Base-by-base conservation (phyloP, 2,329 filamentous ascomycete species). In the Epichloe gansuensis region DNA sequence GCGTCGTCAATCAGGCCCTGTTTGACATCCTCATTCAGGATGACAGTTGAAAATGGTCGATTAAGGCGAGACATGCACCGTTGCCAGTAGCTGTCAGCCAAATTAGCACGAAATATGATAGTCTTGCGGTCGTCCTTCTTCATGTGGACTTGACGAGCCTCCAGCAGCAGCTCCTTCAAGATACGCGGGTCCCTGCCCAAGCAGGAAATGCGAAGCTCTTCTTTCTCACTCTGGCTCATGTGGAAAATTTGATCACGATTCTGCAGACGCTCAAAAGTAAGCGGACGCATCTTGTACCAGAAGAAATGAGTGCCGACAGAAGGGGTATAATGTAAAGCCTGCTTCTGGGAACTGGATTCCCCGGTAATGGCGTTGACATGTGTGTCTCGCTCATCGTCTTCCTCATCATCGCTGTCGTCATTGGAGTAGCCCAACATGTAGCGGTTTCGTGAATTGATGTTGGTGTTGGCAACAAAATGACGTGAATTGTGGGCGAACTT, bases 231-330 rank as follows among this genome's bases (percentile, higher is more conserved):
- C n/a, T 68, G 64, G 7, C 64, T 64, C 54, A 63, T 72, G 5
- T 59, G 58, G 37, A 59, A 2, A 11, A 23, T 66, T 52, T 73
- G 66, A 37, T 77, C 67, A n/a, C 67, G 65, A 60, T 75, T 75
- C 56, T 75, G 68, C 9, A 65, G 65, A 11, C 82, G 75, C 48
- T 74, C 71, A 60, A 85, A 83, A 43, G 80, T 67, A 34, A 88
- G 69, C 1, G 81, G 66, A 5, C 72, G 72, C 6, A 76, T 72
- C 46, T 74, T 75, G 65, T 82, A 88, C 76, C 80, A 83, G 66
- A 89, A 88, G 61, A 77, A 80, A 63, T 88, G 82, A 3, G 69
- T 77, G 7, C 85, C 85, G 52, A 82, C 79, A 0, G 79, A 78
- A 0, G 85, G 85, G 0, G 83, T 88, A 66, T 85, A 88, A 15